These are phyloP conservation scores for Fusarium equiseti DNA, from an alignment of 2,329 filamentous ascomycete species.

Conservation along the genomic window DNA sequence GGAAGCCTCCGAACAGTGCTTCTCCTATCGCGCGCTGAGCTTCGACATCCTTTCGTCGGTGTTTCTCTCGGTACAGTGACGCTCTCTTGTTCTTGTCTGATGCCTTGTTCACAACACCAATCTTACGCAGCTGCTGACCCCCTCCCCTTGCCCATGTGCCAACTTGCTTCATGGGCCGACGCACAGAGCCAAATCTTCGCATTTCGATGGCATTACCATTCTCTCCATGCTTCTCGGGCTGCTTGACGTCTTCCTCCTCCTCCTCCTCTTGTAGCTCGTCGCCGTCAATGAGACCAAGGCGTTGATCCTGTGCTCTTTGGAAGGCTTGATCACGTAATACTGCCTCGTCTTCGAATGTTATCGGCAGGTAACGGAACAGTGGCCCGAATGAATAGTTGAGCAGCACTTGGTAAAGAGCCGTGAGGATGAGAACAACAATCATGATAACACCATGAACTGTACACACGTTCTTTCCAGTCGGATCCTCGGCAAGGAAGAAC, in stretches of 20 bases:
- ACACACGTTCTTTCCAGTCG: conserved; percentile 67
- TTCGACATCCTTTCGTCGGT: conserved; percentile 73
- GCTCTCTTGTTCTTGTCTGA: conserved; percentile 53
- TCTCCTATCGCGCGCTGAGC: conserved; percentile 80
- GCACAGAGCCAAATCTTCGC: conserved; percentile 54
- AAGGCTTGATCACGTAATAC: conserved; percentile 92
- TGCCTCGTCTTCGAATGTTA: conserved; percentile 95
- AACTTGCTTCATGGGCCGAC: conserved; percentile 61
- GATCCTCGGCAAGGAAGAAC: conserved; percentile 81
- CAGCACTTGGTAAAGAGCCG: conserved; percentile 80
- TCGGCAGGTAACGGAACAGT: conserved; percentile 88
- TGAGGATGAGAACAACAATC: conserved; percentile 79
- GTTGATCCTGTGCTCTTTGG: conserved; percentile 78
- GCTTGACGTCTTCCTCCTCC: conserved; percentile 56
- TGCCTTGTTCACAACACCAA: conserved; percentile 50
- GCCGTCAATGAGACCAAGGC: conserved; percentile 71
- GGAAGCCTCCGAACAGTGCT: conserved; percentile 85
- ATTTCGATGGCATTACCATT: conserved; percentile 59
- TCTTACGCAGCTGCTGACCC: conserved; percentile 61
- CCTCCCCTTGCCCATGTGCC: conserved; percentile 57
- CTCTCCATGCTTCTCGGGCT: conserved; percentile 45
- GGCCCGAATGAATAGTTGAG: conserved; percentile 88
- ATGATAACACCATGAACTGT: conserved; percentile 85
- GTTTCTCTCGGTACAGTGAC: conserved; percentile 61
- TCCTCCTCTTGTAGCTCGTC: conserved; percentile 58